phyloP scores from a whole-genome alignment of 768 basidiomycete genomes.

The Epithele typhae region DNA sequence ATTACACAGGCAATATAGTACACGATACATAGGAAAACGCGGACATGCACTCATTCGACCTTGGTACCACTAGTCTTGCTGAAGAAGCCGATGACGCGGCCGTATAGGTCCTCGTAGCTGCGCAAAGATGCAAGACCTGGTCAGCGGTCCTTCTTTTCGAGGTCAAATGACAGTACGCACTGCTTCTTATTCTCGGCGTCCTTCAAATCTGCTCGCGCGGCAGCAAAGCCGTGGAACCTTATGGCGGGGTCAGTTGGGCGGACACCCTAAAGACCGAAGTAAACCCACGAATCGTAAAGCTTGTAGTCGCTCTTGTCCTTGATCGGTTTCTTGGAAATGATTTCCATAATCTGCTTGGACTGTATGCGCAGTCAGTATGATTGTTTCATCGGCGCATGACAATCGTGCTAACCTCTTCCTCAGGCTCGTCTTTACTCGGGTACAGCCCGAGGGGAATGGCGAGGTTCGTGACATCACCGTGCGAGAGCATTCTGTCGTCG shows the following conservation, averaged over 20 bases:
- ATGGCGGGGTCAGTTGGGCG: neutral
- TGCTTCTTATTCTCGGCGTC: slow-evolving; percentile 55
- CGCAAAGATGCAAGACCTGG: neutral
- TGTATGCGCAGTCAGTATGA: slow-evolving; percentile 15
- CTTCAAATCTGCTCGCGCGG: slow-evolving; percentile 53
- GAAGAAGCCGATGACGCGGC: slow-evolving; percentile 46
- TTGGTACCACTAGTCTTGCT: slow-evolving; percentile 23
- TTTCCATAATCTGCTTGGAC: slow-evolving; percentile 47
- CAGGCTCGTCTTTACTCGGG: slow-evolving; percentile 54
- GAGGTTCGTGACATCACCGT: slow-evolving; percentile 46
- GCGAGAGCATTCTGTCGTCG: slow-evolving; percentile 42
- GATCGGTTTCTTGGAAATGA: slow-evolving; percentile 47
- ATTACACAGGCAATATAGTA: too few relatives aligned
- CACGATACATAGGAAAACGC: too few relatives aligned
- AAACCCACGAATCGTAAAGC: slow-evolving; percentile 33
- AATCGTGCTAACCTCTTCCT: slow-evolving; percentile 52
- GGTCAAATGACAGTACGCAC: slow-evolving; percentile 27
- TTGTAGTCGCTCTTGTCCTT: slow-evolving; percentile 46
- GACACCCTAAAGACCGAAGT: too few relatives aligned
- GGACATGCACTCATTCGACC: too few relatives aligned
- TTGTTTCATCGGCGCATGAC: neutral
- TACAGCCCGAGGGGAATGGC: slow-evolving; percentile 52
- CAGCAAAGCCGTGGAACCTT: slow-evolving; percentile 64
- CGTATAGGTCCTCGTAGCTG: slow-evolving; percentile 54
- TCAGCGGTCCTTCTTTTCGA: too few relatives aligned